phyloP scores from a whole-genome alignment of 2,329 filamentous ascomycete species.

The Colletotrichum orchidophilum region DNA sequence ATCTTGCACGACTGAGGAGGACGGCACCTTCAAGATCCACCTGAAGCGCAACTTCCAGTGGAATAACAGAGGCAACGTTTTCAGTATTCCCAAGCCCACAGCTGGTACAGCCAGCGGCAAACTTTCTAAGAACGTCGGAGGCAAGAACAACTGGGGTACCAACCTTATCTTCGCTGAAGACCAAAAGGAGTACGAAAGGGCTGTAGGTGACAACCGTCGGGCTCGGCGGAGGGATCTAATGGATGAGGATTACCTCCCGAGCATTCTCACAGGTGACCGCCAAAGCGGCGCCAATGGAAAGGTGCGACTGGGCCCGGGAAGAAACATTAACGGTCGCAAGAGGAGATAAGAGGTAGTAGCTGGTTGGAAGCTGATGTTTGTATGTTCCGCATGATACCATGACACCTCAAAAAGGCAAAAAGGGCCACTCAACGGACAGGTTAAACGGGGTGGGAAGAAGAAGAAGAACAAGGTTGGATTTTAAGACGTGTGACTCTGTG shows the following conservation, averaged over 20 bases:
- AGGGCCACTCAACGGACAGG: not conserved
- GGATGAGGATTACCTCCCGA: slow-evolving; percentile 93
- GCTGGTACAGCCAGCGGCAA: slow-evolving; percentile 85
- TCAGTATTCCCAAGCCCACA: slow-evolving; percentile 90
- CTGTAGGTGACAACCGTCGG: slow-evolving; percentile 70
- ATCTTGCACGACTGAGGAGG: slow-evolving; percentile 82
- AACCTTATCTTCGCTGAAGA: slow-evolving; percentile 90
- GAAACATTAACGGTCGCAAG: slow-evolving; percentile 73
- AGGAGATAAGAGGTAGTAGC: not conserved
- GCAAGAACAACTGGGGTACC: slow-evolving; percentile 87
- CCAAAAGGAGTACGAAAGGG: slow-evolving; percentile 88
- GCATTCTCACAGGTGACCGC: slow-evolving; percentile 84
- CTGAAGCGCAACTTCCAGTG: slow-evolving; percentile 96
- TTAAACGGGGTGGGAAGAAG: slow-evolving; percentile 10
- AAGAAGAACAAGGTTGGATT: slow-evolving; percentile 17
- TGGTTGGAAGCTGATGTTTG: slow-evolving; percentile 12
- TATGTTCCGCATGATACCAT: slow-evolving; percentile 35
- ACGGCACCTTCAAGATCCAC: slow-evolving; percentile 85
- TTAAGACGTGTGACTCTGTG: slow-evolving; percentile 11
- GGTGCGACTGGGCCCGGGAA: slow-evolving; percentile 84
- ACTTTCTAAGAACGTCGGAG: slow-evolving; percentile 68
- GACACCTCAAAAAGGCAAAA: slow-evolving; percentile 21
- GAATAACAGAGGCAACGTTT: slow-evolving; percentile 93
- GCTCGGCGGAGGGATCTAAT: slow-evolving; percentile 82
- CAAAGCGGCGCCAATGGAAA: slow-evolving; percentile 65